A percentile compares a stretch with the other conserved stretches of the same genome.
These are phyloP conservation scores for Arachnopeziza araneosa DNA, from an alignment of 2,329 filamentous ascomycete genomes.

Conservation along the genomic window DNA sequence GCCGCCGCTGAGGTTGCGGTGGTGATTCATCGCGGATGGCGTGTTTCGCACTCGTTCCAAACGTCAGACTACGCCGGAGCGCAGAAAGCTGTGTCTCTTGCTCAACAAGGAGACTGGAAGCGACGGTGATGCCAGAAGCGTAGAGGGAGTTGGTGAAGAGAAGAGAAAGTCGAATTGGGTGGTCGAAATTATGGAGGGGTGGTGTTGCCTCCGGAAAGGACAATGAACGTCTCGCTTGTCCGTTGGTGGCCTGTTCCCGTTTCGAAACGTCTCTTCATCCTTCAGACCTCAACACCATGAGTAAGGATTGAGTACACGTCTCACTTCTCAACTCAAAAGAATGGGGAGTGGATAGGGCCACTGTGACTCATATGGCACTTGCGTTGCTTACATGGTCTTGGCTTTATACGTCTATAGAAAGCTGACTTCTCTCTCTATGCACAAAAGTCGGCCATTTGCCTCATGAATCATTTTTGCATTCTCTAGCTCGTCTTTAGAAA, in stretches of 20 bases:
- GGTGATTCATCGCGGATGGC: slow-evolving; percentile 37
- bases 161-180: not conserved
- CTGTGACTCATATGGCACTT: no score
- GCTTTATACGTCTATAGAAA: no score
- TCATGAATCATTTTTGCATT: no score
- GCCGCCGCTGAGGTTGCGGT: slow-evolving; percentile 60
- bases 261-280: not conserved
- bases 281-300: not conserved
- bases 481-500: no score
- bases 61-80: not conserved
- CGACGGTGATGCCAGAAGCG: not conserved
- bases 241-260: not conserved
- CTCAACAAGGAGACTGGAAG: not conserved
- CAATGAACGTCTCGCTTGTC: not conserved
- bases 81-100: not conserved
- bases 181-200: not conserved
- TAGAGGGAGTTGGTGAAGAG: not conserved
- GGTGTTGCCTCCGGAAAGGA: not conserved
- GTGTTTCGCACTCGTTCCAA: not conserved
- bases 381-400: no score
- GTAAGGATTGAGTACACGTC: not conserved
- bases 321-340: no score
- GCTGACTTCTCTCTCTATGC: no score
- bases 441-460: no score
- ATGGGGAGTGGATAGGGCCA: no score